Evolutionary conservation across 2,329 filamentous ascomycete species (phyloP), one percentile per base, ranked within the genome.

Genomic region (Hypomyces perniciosus): DNA sequence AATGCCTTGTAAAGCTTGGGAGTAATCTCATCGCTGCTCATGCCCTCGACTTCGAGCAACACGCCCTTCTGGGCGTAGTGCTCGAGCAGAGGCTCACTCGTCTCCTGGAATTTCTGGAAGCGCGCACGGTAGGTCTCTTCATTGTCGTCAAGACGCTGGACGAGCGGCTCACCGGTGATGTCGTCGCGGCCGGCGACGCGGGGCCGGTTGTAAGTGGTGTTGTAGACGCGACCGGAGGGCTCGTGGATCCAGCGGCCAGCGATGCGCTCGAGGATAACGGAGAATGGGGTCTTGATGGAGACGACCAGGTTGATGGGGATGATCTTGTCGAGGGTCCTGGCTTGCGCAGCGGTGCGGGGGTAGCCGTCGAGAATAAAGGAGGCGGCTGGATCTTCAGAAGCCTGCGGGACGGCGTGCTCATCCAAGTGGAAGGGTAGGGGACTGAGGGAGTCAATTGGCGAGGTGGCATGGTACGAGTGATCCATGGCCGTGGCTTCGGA

Each of bases 331-430:
- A 97, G 79, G 51, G 84, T 84, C 39, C 72, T 68, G 29, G 91
- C 93, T 70, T 99, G 93, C 3, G 74, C 65, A 1, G 88, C 86
- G 6, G 89, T 99, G 57, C 93, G 86, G 2, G 93, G 93, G 69
- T 97, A 99, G 12, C 93, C 93, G 66, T 99, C 93, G 48, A 99
- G 85, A 57, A 99, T 87, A 68, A 96, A 97, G 1, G 90, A 96
- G 7, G 90, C 90, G 1, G 82, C 74, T 0, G 90, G 87, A 56
- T 86, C 79, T 39, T 93, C 79, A 44, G 84, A 83, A 42, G 77
- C 73, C 48, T 70, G 68, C 30, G 70, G 70, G 53, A 63, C 69
- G 53, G 61, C 59, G 59, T 58, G 67, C 56, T 59, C 62, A 46
- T 72, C 70, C 46, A 69, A 63, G 45, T 65, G 63, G 28, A 68